These are phyloP conservation scores for Limnomonas spitsbergensis DNA, from an alignment of 139 green algal genomes.

Conservation along the genomic window DNA sequence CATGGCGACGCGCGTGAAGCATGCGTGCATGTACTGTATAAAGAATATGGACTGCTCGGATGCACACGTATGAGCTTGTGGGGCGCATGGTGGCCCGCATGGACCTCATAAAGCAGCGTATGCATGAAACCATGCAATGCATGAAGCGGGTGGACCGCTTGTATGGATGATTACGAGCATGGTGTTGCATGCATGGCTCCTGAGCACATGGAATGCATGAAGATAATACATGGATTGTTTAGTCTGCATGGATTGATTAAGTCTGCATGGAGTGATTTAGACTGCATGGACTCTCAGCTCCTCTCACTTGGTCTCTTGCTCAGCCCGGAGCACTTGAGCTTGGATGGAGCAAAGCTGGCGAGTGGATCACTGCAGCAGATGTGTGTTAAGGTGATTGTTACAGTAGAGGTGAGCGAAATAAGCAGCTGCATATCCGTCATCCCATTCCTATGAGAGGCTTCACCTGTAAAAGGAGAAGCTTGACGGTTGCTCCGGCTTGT, in stretches of 20 bases:
- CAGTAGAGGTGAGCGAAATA: background rate
- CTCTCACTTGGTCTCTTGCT: background rate
- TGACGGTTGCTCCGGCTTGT: background rate
- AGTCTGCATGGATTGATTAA: background rate
- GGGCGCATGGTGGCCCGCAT: too few species aligned
- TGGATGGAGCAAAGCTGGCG: background rate
- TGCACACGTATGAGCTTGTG: too few species aligned
- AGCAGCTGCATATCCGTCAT: too few species aligned
- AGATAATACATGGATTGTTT: background rate
- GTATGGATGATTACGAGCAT: too few species aligned
- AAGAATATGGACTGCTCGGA: too few species aligned
- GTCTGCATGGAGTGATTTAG: background rate
- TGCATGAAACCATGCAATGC: too few species aligned
- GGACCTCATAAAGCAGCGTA: too few species aligned
- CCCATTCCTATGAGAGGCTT: background rate
- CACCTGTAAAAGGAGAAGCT: conserved; percentile 10
- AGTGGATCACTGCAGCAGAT: background rate
- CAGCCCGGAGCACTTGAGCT: background rate
- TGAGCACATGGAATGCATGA: background rate
- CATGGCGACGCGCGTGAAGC: too few species aligned
- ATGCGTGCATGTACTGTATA: too few species aligned
- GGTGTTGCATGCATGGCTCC: too few species aligned
- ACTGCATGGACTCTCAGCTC: background rate
- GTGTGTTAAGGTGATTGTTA: background rate
- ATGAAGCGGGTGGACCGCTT: too few species aligned